Evolutionary conservation across 73 alveolate genomes (phyloP).

Genomic region (Paramecium primaurelia): DNA sequence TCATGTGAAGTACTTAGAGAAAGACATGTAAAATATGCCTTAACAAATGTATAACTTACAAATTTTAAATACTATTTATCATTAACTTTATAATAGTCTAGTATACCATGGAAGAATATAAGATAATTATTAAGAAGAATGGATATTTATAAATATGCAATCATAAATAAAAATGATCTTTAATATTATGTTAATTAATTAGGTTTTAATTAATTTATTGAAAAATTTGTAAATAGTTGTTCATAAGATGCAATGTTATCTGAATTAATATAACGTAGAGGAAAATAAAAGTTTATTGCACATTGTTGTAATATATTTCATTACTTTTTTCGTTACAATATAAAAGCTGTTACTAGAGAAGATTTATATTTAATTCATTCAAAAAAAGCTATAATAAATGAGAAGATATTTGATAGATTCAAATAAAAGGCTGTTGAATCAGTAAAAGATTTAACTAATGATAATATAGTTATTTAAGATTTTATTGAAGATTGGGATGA

Average conservation of each 20-base stretch:
- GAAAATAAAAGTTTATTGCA: not conserved
- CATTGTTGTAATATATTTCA: not conserved
- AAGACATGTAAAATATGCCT: not conserved
- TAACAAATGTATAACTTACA: not conserved
- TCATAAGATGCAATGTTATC: not conserved
- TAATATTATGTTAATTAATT: not conserved
- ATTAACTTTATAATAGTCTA: not conserved
- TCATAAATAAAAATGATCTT: not conserved
- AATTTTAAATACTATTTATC: constrained; percentile 17
- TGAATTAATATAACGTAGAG: not conserved
- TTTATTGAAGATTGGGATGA: constrained; percentile 43
- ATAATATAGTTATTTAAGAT: not conserved
- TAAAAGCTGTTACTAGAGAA: constrained; percentile 13
- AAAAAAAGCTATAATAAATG: not conserved
- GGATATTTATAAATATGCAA: constrained; percentile 26
- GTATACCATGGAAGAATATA: not conserved
- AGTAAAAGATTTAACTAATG: not conserved
- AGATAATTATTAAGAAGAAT: constrained; percentile 5
- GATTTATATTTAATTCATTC: not conserved
- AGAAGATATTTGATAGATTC: not conserved
- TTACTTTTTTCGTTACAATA: not conserved
- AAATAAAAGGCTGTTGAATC: not conserved
- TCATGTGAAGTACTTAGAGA: constrained; percentile 27
- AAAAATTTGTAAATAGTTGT: not conserved
- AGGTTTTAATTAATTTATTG: not conserved